These are phyloP conservation scores for Plantago major DNA, from an alignment of 257 asterid species.

Conservation along the genomic window DNA sequence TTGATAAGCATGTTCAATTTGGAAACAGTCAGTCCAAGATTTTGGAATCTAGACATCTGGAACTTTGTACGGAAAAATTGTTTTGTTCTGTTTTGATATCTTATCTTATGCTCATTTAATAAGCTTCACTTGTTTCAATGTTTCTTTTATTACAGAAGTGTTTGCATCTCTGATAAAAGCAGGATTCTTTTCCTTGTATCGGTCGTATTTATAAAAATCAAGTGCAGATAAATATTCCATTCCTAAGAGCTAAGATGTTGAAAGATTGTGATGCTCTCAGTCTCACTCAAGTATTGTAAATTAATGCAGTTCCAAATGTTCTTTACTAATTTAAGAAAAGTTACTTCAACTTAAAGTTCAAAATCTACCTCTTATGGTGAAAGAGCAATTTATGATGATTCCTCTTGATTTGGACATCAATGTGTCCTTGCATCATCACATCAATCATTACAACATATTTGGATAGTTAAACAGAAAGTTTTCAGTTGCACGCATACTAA, in stretches of 20 bases:
- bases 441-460: background rate
- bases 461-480: background rate
- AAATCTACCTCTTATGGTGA: too few relatives aligned
- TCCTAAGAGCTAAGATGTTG: too few relatives aligned
- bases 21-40: background rate
- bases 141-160: background rate
- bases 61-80: background rate
- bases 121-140: background rate
- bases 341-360: conserved; percentile 4
- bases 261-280: too few relatives aligned
- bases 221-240: too few relatives aligned
- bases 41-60: conserved; percentile 1
- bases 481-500: conserved; percentile 7
- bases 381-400: background rate
- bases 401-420: conserved; percentile 20
- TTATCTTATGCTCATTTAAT: conserved; percentile 1
- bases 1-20: background rate
- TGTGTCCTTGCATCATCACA: conserved; percentile 19
- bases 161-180: conserved; percentile 18
- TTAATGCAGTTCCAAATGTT: too few relatives aligned
- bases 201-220: too few relatives aligned
- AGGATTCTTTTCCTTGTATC: background rate
- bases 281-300: too few relatives aligned
- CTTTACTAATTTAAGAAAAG: too few relatives aligned
- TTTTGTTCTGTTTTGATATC: conserved; percentile 5